phyloP scores from a whole-genome alignment of 2,329 filamentous ascomycete species.

The Chalara sp. region DNA sequence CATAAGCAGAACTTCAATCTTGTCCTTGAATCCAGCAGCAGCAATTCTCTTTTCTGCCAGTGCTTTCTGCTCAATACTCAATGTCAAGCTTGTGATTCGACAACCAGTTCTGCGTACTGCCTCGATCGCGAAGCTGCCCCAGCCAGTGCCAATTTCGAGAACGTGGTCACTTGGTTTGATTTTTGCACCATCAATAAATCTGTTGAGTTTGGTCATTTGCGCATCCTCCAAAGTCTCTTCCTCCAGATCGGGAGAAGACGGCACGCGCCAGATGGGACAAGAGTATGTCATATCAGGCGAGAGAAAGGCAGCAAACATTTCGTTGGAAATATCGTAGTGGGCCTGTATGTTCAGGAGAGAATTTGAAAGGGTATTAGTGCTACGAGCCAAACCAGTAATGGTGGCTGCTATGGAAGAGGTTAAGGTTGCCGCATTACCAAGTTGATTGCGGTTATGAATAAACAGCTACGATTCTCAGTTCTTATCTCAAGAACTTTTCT shows the following conservation, averaged over 20 bases:
- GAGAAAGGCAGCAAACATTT: constrained; percentile 68
- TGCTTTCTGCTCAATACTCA: constrained; percentile 62
- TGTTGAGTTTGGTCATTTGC: constrained; percentile 59
- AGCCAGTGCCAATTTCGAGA: constrained; percentile 69
- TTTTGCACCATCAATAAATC: constrained; percentile 58
- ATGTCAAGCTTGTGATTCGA: constrained; percentile 59
- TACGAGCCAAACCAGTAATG: constrained; percentile 50
- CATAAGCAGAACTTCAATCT: constrained; percentile 58
- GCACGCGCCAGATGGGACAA: constrained; percentile 57
- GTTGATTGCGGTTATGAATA: constrained; percentile 57
- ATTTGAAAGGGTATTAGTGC: constrained; percentile 50
- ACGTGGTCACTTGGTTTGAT: constrained; percentile 62
- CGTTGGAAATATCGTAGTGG: constrained; percentile 71
- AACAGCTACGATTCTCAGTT: constrained; percentile 47
- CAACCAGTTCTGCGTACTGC: constrained; percentile 62
- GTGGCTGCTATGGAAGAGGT: constrained; percentile 52
- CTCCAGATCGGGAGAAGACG: constrained; percentile 31
- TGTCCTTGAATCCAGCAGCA: constrained; percentile 50
- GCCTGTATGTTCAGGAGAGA: constrained; percentile 60
- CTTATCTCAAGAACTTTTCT: not conserved
- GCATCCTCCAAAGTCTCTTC: constrained; percentile 57
- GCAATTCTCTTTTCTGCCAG: constrained; percentile 60
- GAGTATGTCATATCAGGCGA: constrained; percentile 74
- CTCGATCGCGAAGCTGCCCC: constrained; percentile 68
- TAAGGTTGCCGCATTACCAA: constrained; percentile 58